Conservation (phyloP, 345 rosid genomes). For the Gossypioides kirkii region DNA sequence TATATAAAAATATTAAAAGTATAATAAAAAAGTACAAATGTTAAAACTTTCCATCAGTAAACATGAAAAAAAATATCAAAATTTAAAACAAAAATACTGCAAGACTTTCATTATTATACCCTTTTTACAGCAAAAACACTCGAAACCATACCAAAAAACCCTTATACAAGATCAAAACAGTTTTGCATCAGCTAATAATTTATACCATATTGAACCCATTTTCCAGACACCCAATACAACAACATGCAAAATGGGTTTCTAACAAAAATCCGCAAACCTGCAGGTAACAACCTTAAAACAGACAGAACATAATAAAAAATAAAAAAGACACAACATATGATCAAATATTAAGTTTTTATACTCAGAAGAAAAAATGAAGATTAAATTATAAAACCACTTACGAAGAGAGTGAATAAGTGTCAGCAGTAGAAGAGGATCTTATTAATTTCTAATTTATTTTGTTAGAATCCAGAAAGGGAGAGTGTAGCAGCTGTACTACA, state of each 20-base stretch:
- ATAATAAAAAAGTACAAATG: not conserved
- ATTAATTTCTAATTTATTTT: not conserved
- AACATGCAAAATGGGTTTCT: conserved; percentile 10
- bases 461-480: conserved; percentile 14
- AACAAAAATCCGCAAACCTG: not conserved
- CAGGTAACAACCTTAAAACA: not conserved
- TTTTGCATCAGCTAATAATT: not conserved
- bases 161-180: not conserved
- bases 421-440: conserved; percentile 1
- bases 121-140: not conserved
- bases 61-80: not conserved
- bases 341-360: not conserved
- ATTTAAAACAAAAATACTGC: not conserved
- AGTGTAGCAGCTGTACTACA: conserved; percentile 16
- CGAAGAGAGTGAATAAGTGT: not conserved
- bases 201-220: not conserved
- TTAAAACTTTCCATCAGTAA: not conserved
- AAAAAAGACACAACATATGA: not conserved
- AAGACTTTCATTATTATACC: not conserved
- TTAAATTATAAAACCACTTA: not conserved
- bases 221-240: not conserved
- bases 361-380: not conserved
- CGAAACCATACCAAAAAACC: not conserved
- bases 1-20: not conserved
- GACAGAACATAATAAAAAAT: not conserved